Evolutionary conservation across 805 yeast genomes (phyloP), one percentile per base, ranked within the genome.

Genomic region (Isabelozyma rhagii): DNA sequence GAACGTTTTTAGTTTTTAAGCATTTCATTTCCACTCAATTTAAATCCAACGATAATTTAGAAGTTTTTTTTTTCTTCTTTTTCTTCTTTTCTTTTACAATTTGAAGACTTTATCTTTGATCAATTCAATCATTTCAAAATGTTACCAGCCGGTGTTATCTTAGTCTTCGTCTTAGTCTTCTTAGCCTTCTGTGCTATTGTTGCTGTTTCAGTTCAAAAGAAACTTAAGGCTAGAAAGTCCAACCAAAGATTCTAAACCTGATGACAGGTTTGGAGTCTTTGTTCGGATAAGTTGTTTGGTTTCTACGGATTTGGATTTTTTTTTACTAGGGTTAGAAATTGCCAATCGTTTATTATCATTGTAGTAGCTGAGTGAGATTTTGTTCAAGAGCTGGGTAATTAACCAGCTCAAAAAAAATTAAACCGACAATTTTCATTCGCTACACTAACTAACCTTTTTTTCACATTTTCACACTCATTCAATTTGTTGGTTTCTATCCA

Each of bases 131-230:
- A 45, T 34, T 39, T 51, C 21, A 66, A 63, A 65, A 83, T 82
- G 86, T 76, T 84, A 65, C 88, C 89, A 69, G 77, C 84, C 56
- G 89, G 89, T 73, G 89, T 84, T 74, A 84, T 84, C 69, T 76
- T 84, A 67, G 89, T 84, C 58, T 83, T 84, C 72, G 72, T 69
- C 56, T 75, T 81, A 64, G 56, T 81, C 54, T 80, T 80, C 72
- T 79, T 78, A 66, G 80, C 77, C 52, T 56, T 61, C 51, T 49
- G 57, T 55, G 75, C 68, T 54, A 57, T 77, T 50, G 51, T 58
- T 54, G 68, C 67, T 61, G 63, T 74, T 52, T 60, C 64, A 56
- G 53, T 70, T 61, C 67, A 64, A 52, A 77, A 74, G 74, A 67
- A 62, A 56, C 41, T 75, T 54, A 71, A 70, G 65, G 73, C 72